Base-by-base conservation (phyloP, 306 rosid genomes). In the Ochetophila trinervis region DNA sequence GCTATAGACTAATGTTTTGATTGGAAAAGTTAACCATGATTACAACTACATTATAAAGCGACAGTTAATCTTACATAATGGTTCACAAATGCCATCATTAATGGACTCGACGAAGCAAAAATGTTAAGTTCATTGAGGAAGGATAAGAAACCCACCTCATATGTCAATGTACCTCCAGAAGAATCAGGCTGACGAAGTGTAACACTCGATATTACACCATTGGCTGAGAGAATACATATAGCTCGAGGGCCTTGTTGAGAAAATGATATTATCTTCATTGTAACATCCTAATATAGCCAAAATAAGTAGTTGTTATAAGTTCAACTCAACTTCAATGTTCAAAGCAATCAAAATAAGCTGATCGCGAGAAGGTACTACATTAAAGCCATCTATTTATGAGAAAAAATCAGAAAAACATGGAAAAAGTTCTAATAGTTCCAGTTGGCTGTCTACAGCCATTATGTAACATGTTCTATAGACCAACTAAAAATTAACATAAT, bases 231-330 rank as follows among this genome's bases (percentile, higher is more conserved):
- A 74, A 92, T 82, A 80, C 98, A 92, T 50, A 92, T 80, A 36
- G 95, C 84, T 80, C 88, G 88, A 32, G 96, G 95, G 53, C 96
- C 98, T 87, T 92, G 98, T 82, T 87, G 98, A 62, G 98, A 92
- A 82, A 92, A 92, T 36, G 98, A 92, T 84, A 92, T 92, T 49
- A 92, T 77, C 87, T 92, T 92, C 98, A 89, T 92, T 27, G 89
- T 89, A 62, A 92, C 89, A 75, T 92, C 98, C 98, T 92, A 73
- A 61, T 48, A 70, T 37, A 80, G 62, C 65, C 78, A 60, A 60
- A 62, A 68, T 11, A 58, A 69, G 30, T 54, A 16, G 67, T 53
- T 32, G 40, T 24, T 36, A 68, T 59, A 5, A 63, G 20, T 49
- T 74, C 62, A 44, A 42, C 8, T 53, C 50, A 60, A 48, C 18